A percentile compares a stretch with the other conserved stretches of the same genome.
Evolutionary conservation across 2,329 filamentous ascomycete genomes (phyloP).

Genomic region (Ilyonectria mors-panacis): DNA sequence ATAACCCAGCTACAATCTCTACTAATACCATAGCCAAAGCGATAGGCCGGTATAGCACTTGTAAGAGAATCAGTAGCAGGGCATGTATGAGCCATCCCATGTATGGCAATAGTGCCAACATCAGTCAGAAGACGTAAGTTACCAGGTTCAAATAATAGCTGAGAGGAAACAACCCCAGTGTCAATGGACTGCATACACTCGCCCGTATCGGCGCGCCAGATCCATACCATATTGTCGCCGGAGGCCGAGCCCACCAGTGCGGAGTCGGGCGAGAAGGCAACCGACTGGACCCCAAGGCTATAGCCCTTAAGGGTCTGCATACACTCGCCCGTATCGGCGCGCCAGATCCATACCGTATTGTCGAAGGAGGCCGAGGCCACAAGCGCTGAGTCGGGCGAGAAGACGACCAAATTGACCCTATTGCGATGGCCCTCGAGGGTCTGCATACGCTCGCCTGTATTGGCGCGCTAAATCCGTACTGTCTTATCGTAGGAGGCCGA

Average conservation of each 20-base stretch:
- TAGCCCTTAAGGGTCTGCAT: background rate
- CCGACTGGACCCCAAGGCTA: too few species aligned
- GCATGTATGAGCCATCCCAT: too few species aligned
- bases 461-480: background rate
- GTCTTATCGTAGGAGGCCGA: background rate
- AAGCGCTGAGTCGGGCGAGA: background rate
- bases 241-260: background rate
- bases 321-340: background rate
- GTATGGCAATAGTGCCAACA: too few species aligned
- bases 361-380: constrained; percentile 1
- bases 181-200: too few species aligned
- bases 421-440: background rate
- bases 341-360: background rate
- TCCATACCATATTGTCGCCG: too few species aligned
- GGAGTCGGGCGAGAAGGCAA: too few species aligned
- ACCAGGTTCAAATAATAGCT: too few species aligned
- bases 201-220: too few species aligned
- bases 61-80: background rate
- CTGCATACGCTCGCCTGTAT: background rate
- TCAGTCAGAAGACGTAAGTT: too few species aligned
- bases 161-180: too few species aligned
- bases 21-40: background rate
- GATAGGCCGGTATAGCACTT: too few species aligned
- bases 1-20: background rate
- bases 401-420: background rate